Conservation (phyloP, 2,329 filamentous ascomycete species). For the Neospermospora avenae region DNA sequence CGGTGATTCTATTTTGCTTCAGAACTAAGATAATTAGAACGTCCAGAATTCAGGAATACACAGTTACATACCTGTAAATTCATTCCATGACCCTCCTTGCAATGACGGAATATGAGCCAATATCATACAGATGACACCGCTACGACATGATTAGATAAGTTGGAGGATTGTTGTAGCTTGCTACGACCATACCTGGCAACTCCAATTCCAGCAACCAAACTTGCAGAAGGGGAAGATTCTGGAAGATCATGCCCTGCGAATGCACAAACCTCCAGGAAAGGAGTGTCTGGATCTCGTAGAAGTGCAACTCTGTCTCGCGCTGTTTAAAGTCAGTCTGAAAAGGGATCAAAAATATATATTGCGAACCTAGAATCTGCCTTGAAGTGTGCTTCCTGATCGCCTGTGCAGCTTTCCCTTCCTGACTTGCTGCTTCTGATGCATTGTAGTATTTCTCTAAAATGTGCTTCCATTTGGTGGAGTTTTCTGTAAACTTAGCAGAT, state of each 20-base stretch:
- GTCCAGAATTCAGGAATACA: background rate
- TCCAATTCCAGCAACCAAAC: slow-evolving; percentile 40
- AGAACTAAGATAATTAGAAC: slow-evolving; percentile 25
- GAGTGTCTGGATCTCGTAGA: slow-evolving; percentile 38
- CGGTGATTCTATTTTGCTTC: slow-evolving; percentile 39
- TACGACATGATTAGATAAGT: slow-evolving; percentile 14
- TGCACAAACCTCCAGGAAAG: slow-evolving; percentile 39
- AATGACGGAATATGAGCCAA: slow-evolving; percentile 43
- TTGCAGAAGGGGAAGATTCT: slow-evolving; percentile 38
- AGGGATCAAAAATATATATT: background rate
- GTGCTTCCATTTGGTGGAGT: slow-evolving; percentile 9
- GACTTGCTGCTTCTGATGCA: slow-evolving; percentile 5
- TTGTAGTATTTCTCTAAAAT: slow-evolving; percentile 2
- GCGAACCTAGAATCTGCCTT: slow-evolving; percentile 11
- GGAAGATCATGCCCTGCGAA: slow-evolving; percentile 38
- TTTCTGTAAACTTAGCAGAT: slow-evolving; percentile 6
- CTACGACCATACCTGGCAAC: slow-evolving; percentile 33
- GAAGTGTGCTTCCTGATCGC: slow-evolving; percentile 10
- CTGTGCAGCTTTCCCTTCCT: slow-evolving; percentile 4
- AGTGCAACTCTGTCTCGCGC: slow-evolving; percentile 40
- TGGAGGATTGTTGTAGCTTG: background rate
- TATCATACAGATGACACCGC: slow-evolving; percentile 38
- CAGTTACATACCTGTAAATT: slow-evolving; percentile 32
- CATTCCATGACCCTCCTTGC: slow-evolving; percentile 44
- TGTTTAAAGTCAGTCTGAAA: slow-evolving; percentile 11